Percentiles rank a stretch among this genome's conserved stretches.
These are phyloP conservation scores for Neonectria ditissima DNA, from an alignment of 2,329 filamentous ascomycete genomes.

Conservation along the genomic window DNA sequence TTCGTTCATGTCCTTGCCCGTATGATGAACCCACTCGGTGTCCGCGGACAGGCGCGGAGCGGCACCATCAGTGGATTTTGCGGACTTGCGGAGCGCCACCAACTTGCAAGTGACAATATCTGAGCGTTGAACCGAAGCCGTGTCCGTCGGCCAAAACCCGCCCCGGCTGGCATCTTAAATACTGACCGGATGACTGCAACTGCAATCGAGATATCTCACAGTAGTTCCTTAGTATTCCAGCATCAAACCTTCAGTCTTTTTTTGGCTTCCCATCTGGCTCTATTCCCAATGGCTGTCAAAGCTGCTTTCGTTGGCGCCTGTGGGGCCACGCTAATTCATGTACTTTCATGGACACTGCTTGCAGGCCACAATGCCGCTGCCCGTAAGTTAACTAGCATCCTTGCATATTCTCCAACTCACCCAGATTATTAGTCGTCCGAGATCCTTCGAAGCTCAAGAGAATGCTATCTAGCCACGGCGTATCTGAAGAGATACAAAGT, in stretches of 20 bases:
- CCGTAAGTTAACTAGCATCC: neutral
- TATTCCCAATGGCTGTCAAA: conserved; percentile 1
- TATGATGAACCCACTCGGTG: neutral
- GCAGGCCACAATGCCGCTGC: conserved; percentile 2
- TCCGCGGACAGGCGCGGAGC: too few relatives aligned
- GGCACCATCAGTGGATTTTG: too few relatives aligned
- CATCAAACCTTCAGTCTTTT: neutral
- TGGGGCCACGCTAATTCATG: conserved; percentile 12
- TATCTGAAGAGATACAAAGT: conserved; percentile 6
- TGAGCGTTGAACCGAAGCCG: neutral
- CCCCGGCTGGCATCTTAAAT: neutral
- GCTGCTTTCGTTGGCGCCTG: conserved; percentile 14
- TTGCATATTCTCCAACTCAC: neutral
- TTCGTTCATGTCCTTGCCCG: too few relatives aligned
- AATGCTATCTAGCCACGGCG: neutral
- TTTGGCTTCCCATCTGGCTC: neutral
- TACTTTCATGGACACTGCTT: conserved; percentile 16
- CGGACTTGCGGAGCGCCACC: conserved; percentile 1
- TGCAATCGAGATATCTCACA: neutral
- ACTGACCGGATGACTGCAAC: neutral
- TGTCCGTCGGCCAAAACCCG: neutral
- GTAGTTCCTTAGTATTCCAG: too few relatives aligned
- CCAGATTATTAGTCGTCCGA: neutral
- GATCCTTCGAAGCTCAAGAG: conserved; percentile 19
- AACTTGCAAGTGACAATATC: neutral